Evolutionary conservation across 768 basidiomycete species (phyloP).

Genomic region (Suillus lakei): DNA sequence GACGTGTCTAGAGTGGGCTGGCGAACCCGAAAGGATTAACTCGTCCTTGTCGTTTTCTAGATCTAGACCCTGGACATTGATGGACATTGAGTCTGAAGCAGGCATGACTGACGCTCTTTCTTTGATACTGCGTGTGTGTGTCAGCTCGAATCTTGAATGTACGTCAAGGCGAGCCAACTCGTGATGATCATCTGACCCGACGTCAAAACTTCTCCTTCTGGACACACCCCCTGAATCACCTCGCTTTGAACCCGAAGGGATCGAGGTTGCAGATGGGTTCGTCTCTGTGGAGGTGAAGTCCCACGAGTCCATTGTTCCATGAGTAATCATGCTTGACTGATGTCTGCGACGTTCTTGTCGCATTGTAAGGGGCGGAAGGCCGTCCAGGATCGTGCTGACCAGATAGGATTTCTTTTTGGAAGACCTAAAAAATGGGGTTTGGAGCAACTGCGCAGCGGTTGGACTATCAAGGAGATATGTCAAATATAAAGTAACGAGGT

Average conservation of each 20-base stretch:
- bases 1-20: background rate
- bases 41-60: background rate
- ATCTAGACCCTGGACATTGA: background rate
- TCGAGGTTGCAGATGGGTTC: slow-evolving; percentile 36
- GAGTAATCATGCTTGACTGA: slow-evolving; percentile 39
- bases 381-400: slow-evolving; percentile 74
- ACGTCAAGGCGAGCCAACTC: background rate
- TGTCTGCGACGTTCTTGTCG: slow-evolving; percentile 71
- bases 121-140: slow-evolving; percentile 11
- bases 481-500: background rate
- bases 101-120: background rate
- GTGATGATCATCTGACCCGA: slow-evolving; percentile 11
- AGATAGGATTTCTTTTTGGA: slow-evolving; percentile 83
- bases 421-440: slow-evolving; percentile 76
- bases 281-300: slow-evolving; percentile 63
- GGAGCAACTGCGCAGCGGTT: slow-evolving; percentile 75
- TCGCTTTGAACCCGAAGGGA: slow-evolving; percentile 4
- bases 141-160: slow-evolving; percentile 4
- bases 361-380: slow-evolving; percentile 71
- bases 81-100: background rate
- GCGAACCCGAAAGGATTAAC: background rate
- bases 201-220: slow-evolving; percentile 10
- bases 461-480: slow-evolving; percentile 53
- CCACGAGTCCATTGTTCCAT: slow-evolving; percentile 76
- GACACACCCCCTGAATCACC: slow-evolving; percentile 11